Conservation (phyloP, 2,329 filamentous ascomycete genomes). For the Grosmannia penicillata region DNA sequence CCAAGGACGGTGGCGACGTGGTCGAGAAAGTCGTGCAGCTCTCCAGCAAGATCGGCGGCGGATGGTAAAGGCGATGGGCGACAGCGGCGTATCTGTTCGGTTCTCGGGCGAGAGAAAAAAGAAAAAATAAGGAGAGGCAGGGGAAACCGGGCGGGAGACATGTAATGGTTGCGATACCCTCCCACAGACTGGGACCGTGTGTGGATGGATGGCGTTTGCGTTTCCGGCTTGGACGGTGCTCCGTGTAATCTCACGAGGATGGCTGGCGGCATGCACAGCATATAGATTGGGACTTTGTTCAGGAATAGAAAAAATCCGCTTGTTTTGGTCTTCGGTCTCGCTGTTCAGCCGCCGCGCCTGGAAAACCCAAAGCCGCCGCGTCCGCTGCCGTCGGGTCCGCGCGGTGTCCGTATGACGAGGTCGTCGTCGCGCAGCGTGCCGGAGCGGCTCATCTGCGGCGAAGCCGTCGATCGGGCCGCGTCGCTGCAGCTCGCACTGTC, state of each 20-base stretch:
- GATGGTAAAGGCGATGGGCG: slow-evolving; percentile 60
- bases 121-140: background rate
- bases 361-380: slow-evolving; percentile 67
- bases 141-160: no score
- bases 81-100: no score
- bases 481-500: slow-evolving; percentile 7
- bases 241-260: no score
- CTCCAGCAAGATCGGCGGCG: slow-evolving; percentile 80
- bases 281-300: no score
- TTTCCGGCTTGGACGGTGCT: no score
- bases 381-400: slow-evolving; percentile 63
- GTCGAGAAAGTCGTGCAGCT: slow-evolving; percentile 76
- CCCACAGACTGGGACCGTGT: no score
- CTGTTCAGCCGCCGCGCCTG: slow-evolving; percentile 37
- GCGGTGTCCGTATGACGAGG: slow-evolving; percentile 57
- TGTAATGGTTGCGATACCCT: no score
- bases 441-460: slow-evolving; percentile 24
- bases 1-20: slow-evolving; percentile 45
- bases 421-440: slow-evolving; percentile 42
- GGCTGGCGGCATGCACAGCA: no score
- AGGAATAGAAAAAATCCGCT: background rate
- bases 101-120: slow-evolving; percentile 12
- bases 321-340: background rate
- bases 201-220: no score
- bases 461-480: slow-evolving; percentile 14